These are phyloP conservation scores for Fusarium kyushuense DNA, from an alignment of 2,329 filamentous ascomycete species.

Conservation along the genomic window DNA sequence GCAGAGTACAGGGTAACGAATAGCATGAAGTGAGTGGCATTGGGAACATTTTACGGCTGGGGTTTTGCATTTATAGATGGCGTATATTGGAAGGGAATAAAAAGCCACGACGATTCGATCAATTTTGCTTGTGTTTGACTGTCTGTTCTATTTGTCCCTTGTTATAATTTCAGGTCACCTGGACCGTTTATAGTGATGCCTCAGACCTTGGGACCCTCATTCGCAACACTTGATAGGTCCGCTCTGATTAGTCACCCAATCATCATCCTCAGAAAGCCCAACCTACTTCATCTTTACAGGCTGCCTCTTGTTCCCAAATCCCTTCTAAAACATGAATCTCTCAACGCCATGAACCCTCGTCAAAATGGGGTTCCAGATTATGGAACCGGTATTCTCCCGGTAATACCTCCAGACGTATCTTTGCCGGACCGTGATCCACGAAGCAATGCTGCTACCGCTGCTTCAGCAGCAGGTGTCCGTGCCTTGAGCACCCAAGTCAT, in stretches of 20 bases:
- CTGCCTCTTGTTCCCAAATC: slow-evolving; percentile 2
- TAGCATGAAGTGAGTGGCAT: slow-evolving; percentile 14
- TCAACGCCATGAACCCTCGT: slow-evolving; percentile 53
- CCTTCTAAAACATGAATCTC: slow-evolving; percentile 47
- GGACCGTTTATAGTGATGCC: slow-evolving; percentile 14
- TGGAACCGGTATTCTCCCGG: slow-evolving; percentile 57
- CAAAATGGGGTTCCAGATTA: slow-evolving; percentile 50
- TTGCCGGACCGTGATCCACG: slow-evolving; percentile 62
- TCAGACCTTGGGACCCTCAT: slow-evolving; percentile 29
- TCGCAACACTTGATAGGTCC: slow-evolving; percentile 35
- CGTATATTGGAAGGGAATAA: slow-evolving; percentile 34
- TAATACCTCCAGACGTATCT: slow-evolving; percentile 56
- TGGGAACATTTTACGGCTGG: slow-evolving; percentile 36
- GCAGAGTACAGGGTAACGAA: slow-evolving; percentile 22
- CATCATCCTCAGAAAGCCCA: slow-evolving; percentile 17
- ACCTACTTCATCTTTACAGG: slow-evolving; percentile 6
- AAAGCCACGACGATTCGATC: slow-evolving; percentile 15
- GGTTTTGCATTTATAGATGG: slow-evolving; percentile 40
- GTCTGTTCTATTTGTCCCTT: too few species aligned
- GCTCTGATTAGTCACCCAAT: slow-evolving; percentile 40
- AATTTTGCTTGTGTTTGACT: neutral
- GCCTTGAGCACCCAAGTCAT: slow-evolving; percentile 86
- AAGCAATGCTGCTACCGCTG: slow-evolving; percentile 73
- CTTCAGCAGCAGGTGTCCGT: slow-evolving; percentile 86
- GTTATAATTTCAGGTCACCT: slow-evolving; percentile 8